phyloP scores from a whole-genome alignment of 768 basidiomycete genomes.

The Suillus brevipes region DNA sequence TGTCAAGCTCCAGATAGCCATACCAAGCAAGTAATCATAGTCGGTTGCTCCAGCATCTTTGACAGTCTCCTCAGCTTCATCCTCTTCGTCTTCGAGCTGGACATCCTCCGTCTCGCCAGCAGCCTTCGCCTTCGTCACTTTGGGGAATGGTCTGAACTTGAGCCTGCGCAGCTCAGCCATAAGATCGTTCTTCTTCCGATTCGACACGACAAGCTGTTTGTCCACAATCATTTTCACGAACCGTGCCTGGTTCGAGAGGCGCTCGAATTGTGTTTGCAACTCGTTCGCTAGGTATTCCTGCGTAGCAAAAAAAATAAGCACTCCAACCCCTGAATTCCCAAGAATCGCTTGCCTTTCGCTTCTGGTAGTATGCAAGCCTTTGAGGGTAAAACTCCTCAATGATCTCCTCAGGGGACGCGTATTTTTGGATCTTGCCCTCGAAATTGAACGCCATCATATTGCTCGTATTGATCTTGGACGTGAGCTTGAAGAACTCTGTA shows the following conservation, averaged over 20 bases:
- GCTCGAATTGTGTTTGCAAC: slow-evolving; percentile 78
- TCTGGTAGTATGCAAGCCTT: slow-evolving; percentile 89
- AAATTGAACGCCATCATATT: slow-evolving; percentile 99
- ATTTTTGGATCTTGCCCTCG: slow-evolving; percentile 94
- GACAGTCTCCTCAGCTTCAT: slow-evolving; percentile 48
- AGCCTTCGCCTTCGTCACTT: slow-evolving; percentile 51
- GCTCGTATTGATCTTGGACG: slow-evolving; percentile 77
- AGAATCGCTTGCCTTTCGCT: slow-evolving; percentile 73
- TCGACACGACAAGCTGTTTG: slow-evolving; percentile 77
- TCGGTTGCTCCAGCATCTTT: slow-evolving; percentile 52
- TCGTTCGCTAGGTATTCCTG: slow-evolving; percentile 86
- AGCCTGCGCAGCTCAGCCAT: slow-evolving; percentile 78
- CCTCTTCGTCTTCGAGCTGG: slow-evolving; percentile 52
- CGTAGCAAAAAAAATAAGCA: not conserved
- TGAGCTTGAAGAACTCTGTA: slow-evolving; percentile 88
- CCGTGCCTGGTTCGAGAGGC: slow-evolving; percentile 89
- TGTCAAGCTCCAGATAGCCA: slow-evolving; percentile 95
- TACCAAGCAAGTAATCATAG: slow-evolving; percentile 91
- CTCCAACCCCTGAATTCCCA: not conserved
- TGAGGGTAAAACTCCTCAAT: slow-evolving; percentile 90
- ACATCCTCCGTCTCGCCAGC: slow-evolving; percentile 65
- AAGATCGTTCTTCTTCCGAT: slow-evolving; percentile 87
- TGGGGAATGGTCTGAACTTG: slow-evolving; percentile 92
- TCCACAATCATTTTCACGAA: slow-evolving; percentile 96
- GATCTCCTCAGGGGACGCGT: slow-evolving; percentile 86